Conservation (phyloP, 345 rosid genomes). For the Mallotus nudiflorus region DNA sequence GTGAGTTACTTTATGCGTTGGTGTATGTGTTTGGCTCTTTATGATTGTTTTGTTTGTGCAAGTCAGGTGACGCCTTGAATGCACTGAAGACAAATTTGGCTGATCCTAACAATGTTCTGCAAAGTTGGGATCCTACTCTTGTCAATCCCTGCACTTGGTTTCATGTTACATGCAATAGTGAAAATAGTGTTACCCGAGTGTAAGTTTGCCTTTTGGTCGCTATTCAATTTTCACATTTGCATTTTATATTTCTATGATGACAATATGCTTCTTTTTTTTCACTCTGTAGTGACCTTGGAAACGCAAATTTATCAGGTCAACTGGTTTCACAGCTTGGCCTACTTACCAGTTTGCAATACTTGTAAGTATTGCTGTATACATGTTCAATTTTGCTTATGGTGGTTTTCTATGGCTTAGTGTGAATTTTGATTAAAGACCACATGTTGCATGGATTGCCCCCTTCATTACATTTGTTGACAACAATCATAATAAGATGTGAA, state of each 20-base stretch:
- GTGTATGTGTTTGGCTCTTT: background rate
- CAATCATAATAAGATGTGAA: background rate
- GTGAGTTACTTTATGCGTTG: background rate
- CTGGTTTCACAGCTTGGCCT: conserved; percentile 62
- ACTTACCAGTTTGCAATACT: conserved; percentile 68
- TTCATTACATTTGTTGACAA: background rate
- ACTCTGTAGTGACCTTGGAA: conserved; percentile 57
- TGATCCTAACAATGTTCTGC: conserved; percentile 72
- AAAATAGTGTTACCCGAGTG: conserved; percentile 73
- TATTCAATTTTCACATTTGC: background rate
- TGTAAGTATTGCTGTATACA: conserved; percentile 46
- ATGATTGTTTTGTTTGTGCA: conserved; percentile 4
- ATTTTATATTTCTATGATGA: background rate
- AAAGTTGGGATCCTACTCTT: conserved; percentile 83
- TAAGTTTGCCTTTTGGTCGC: conserved; percentile 40
- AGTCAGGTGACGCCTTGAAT: conserved; percentile 82
- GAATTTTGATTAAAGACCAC: background rate
- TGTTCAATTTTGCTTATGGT: background rate
- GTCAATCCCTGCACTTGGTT: conserved; percentile 86
- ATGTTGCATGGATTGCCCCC: background rate
- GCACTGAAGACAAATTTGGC: conserved; percentile 60
- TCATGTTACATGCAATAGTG: conserved; percentile 75
- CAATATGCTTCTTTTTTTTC: background rate
- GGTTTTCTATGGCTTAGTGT: background rate
- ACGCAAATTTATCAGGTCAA: conserved; percentile 64